Percentiles rank a stretch among this genome's conserved stretches.
These are phyloP conservation scores for Pseudomicrostroma phylloplanum DNA, from an alignment of 1,284 basidiomycete species.

Conservation along the genomic window DNA sequence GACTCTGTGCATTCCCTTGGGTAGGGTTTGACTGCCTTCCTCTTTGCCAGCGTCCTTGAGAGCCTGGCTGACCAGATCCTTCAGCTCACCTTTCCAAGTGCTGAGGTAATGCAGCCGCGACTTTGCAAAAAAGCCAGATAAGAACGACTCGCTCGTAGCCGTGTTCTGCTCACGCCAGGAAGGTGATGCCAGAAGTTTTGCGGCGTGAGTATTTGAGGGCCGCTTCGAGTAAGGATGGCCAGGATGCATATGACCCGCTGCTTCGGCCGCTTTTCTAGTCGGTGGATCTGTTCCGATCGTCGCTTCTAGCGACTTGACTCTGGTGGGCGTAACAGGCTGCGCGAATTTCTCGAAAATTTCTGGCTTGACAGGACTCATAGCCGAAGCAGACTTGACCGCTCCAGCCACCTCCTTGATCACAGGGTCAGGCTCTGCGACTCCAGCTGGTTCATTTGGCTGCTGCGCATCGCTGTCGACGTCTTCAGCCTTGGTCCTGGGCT, in stretches of 20 bases:
- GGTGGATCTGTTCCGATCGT: constrained; percentile 27
- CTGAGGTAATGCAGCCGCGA: constrained; percentile 85
- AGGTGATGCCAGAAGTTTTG: constrained; percentile 31
- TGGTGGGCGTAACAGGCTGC: too few relatives aligned
- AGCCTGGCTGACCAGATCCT: constrained; percentile 62
- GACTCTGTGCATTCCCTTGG: constrained; percentile 48
- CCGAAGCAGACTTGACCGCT: too few relatives aligned
- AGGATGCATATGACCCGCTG: constrained; percentile 13
- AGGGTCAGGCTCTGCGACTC: too few relatives aligned
- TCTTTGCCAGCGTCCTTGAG: constrained; percentile 63
- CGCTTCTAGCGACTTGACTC: constrained; percentile 16
- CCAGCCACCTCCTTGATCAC: too few relatives aligned
- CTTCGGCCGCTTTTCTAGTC: constrained; percentile 18
- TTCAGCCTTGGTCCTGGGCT: background rate
- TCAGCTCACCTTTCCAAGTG: constrained; percentile 85
- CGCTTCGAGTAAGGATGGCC: constrained; percentile 23
- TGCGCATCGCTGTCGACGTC: background rate
- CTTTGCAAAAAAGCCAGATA: constrained; percentile 83
- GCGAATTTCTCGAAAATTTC: too few relatives aligned
- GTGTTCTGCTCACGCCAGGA: constrained; percentile 79
- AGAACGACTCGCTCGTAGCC: constrained; percentile 72
- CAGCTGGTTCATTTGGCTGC: too few relatives aligned
- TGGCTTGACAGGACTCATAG: too few relatives aligned
- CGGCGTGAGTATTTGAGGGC: constrained; percentile 34
- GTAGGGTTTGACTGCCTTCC: constrained; percentile 56